phyloP scores from a whole-genome alignment of 169 alveolate genomes.

The Eimeria necatrix region DNA sequence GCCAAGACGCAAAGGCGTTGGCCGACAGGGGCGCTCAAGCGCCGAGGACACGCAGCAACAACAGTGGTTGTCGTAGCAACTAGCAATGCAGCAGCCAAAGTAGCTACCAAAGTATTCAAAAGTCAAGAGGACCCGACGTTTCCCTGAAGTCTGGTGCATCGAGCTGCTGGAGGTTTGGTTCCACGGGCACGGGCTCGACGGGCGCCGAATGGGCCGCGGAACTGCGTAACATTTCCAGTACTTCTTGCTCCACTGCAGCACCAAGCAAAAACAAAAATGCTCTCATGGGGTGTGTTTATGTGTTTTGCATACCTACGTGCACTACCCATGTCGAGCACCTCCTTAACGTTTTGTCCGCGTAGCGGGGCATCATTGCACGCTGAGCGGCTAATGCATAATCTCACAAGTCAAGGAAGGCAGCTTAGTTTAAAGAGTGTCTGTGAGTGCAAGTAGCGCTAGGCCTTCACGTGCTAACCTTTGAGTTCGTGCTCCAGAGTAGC shows the following conservation, averaged over 20 bases:
- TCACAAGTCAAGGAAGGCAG: too few relatives aligned
- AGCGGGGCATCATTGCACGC: too few relatives aligned
- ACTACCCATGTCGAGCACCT: too few relatives aligned
- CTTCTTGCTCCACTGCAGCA: conserved; percentile 71
- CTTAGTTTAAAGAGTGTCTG: too few relatives aligned
- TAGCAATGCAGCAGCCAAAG: not conserved
- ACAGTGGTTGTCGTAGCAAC: not conserved
- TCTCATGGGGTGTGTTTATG: not conserved
- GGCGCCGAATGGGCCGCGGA: conserved; percentile 21
- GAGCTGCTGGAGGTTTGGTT: conserved; percentile 8
- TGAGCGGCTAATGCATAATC: too few relatives aligned
- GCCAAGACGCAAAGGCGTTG: not conserved
- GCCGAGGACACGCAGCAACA: conserved; percentile 19
- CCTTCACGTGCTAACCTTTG: not conserved
- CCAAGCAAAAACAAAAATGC: not conserved
- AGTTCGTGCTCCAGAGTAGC: conserved; percentile 72
- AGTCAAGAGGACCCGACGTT: conserved; percentile 46
- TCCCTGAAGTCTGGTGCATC: conserved; percentile 2
- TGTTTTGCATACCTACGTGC: too few relatives aligned
- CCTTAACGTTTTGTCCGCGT: too few relatives aligned
- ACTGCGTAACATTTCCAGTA: conserved; percentile 54
- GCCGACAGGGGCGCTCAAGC: not conserved
- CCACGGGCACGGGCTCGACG: not conserved
- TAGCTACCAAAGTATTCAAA: not conserved
- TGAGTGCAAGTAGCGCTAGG: too few relatives aligned